Evolutionary conservation across 225 moss, liverwort and hornwort species (phyloP).

Genomic region (Sphagnum contortum): DNA sequence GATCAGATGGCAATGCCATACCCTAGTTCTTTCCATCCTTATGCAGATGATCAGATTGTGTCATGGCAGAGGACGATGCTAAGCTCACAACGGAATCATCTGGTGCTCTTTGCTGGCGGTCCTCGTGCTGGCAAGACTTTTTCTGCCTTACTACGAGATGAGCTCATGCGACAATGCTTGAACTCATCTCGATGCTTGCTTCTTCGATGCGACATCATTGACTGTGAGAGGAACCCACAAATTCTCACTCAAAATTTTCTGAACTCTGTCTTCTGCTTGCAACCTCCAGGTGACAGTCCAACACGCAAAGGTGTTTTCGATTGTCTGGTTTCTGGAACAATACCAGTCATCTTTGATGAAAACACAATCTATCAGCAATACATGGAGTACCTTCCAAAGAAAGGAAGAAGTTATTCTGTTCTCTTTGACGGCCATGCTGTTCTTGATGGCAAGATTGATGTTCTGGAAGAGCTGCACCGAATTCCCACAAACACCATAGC

Average conservation of each 20-base stretch:
- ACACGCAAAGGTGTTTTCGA: constrained; percentile 49
- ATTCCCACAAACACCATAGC: constrained; percentile 13
- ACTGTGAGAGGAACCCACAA: constrained; percentile 35
- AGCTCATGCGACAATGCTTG: constrained; percentile 30
- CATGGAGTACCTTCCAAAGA: constrained; percentile 35
- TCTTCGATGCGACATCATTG: constrained; percentile 19
- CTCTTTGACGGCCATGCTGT: constrained; percentile 17
- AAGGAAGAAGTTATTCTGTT: constrained; percentile 34
- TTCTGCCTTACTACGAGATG: constrained; percentile 12
- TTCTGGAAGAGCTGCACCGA: constrained; percentile 18
- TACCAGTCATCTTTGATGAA: constrained; percentile 41
- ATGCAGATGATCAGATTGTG: constrained; percentile 1
- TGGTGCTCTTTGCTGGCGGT: constrained; percentile 8
- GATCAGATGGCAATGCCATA: constrained; percentile 17
- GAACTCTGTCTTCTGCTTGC: constrained; percentile 38
- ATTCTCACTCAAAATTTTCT: constrained; percentile 22
- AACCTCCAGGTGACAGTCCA: constrained; percentile 49
- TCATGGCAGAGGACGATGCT: constrained; percentile 7
- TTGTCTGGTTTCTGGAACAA: constrained; percentile 36
- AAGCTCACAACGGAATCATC: not conserved
- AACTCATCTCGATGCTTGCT: constrained; percentile 16
- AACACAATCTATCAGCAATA: constrained; percentile 36
- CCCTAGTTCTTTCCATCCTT: constrained; percentile 14
- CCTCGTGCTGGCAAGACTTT: constrained; percentile 9
- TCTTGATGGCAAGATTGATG: constrained; percentile 6